Evolutionary conservation across 2,329 filamentous ascomycete species (phyloP).

Genomic region (Fusarium chaquense): DNA sequence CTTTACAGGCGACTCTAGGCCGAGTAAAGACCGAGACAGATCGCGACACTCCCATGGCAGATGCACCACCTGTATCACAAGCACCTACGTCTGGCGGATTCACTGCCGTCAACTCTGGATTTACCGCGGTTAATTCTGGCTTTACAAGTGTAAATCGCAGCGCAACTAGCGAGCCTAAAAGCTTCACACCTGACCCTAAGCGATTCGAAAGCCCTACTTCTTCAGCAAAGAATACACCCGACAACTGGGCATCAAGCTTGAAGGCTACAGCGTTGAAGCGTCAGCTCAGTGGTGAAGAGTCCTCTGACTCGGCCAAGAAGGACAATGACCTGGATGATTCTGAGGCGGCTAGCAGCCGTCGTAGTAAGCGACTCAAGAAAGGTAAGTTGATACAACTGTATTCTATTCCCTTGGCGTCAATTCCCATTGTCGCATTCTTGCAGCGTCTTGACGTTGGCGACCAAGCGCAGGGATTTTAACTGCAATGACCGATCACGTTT

Average conservation of each 20-base stretch:
- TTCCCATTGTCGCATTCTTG: slow-evolving; percentile 31
- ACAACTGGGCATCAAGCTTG: slow-evolving; percentile 68
- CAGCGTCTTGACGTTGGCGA: slow-evolving; percentile 39
- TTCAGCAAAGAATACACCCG: slow-evolving; percentile 74
- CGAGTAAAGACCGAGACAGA: slow-evolving; percentile 60
- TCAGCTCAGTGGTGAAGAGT: slow-evolving; percentile 73
- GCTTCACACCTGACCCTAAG: slow-evolving; percentile 70
- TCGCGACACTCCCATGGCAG: slow-evolving; percentile 62
- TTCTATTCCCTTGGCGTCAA: slow-evolving; percentile 13
- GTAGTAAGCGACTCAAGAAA: slow-evolving; percentile 94
- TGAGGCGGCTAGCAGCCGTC: slow-evolving; percentile 74
- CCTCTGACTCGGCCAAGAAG: slow-evolving; percentile 60
- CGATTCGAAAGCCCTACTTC: slow-evolving; percentile 71
- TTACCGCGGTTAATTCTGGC: slow-evolving; percentile 76
- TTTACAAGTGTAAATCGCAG: slow-evolving; percentile 76
- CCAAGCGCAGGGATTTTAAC: slow-evolving; percentile 45
- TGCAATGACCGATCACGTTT: slow-evolving; percentile 34
- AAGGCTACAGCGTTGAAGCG: slow-evolving; percentile 78
- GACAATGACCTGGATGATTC: slow-evolving; percentile 67
- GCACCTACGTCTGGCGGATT: slow-evolving; percentile 57
- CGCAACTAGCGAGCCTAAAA: slow-evolving; percentile 62
- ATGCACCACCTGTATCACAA: slow-evolving; percentile 55
- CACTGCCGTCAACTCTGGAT: slow-evolving; percentile 63
- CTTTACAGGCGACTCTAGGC: slow-evolving; percentile 63
- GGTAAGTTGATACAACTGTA: slow-evolving; percentile 34